A percentile compares a stretch with the other conserved stretches of the same genome.
phyloP scores from a whole-genome alignment of 768 basidiomycete species.

The Imleria badia region DNA sequence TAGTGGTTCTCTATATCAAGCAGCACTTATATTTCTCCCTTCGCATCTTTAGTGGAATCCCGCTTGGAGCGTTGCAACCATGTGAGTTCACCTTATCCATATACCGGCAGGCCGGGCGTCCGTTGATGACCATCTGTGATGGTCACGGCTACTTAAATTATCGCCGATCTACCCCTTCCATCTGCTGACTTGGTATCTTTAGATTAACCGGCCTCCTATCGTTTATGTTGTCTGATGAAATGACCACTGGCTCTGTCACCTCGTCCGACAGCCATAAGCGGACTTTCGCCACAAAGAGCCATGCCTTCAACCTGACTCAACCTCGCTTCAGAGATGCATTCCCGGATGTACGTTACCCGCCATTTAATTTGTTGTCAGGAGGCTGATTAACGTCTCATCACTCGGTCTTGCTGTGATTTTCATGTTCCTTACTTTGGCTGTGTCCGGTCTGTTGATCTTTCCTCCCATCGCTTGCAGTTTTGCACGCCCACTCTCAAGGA shows the following conservation, averaged over 20 bases:
- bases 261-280: constrained; percentile 79
- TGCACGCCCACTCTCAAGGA: constrained; percentile 64
- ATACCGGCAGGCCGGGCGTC: constrained; percentile 1
- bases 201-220: constrained; percentile 92
- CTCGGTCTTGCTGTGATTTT: constrained; percentile 17
- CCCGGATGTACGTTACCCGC: constrained; percentile 67
- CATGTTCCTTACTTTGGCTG: constrained; percentile 15
- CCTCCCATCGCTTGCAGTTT: constrained; percentile 48
- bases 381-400: constrained; percentile 23
- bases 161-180: constrained; percentile 8
- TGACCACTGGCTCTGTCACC: constrained; percentile 92
- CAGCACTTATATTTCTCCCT: background rate
- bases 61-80: constrained; percentile 93
- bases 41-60: constrained; percentile 77
- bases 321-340: constrained; percentile 85
- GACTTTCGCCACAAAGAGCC: constrained; percentile 72
- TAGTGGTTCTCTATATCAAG: background rate
- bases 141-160: constrained; percentile 11
- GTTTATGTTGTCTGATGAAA: constrained; percentile 95
- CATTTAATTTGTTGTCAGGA: constrained; percentile 19
- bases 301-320: constrained; percentile 81
- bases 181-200: constrained; percentile 14
- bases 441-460: constrained; percentile 19
- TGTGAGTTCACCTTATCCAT: constrained; percentile 50
- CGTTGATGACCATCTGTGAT: constrained; percentile 12